A percentile compares a stretch with the other conserved stretches of the same genome.
These are phyloP conservation scores for Arthrocladium fulminans DNA, from an alignment of 2,329 filamentous ascomycete genomes.

Conservation along the genomic window DNA sequence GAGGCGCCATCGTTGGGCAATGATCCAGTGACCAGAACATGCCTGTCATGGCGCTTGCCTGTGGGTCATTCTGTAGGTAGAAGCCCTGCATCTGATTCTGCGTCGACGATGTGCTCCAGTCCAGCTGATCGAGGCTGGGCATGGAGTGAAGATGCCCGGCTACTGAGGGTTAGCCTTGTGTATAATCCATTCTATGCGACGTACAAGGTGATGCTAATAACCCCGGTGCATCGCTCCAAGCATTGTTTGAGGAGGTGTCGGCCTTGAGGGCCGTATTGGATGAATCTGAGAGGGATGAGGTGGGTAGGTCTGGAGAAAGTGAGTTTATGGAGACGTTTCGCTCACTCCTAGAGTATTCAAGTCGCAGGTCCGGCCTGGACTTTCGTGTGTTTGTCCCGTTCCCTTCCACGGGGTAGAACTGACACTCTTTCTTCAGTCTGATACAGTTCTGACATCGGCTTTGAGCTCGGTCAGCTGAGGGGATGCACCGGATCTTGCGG, in stretches of 20 bases:
- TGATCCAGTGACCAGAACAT: too few species aligned
- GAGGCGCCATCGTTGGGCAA: neutral
- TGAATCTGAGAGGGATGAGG: neutral
- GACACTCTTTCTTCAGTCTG: conserved; percentile 86
- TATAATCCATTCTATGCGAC: neutral
- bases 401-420: conserved; percentile 82
- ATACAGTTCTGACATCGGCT: conserved; percentile 88
- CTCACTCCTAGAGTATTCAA: neutral
- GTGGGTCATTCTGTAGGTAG: too few species aligned
- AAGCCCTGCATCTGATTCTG: too few species aligned
- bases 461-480: conserved; percentile 61
- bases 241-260: neutral
- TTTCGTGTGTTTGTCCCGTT: conserved; percentile 1
- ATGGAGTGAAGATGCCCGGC: neutral
- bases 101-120: too few species aligned
- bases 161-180: neutral
- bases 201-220: neutral
- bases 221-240: neutral
- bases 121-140: neutral
- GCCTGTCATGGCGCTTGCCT: too few species aligned
- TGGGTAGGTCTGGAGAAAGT: neutral
- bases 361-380: neutral
- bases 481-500: conserved; percentile 85
- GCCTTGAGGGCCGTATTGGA: neutral
- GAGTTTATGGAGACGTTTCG: neutral